Conservation (phyloP, 768 basidiomycete species). For the Leccinum imitatum region DNA sequence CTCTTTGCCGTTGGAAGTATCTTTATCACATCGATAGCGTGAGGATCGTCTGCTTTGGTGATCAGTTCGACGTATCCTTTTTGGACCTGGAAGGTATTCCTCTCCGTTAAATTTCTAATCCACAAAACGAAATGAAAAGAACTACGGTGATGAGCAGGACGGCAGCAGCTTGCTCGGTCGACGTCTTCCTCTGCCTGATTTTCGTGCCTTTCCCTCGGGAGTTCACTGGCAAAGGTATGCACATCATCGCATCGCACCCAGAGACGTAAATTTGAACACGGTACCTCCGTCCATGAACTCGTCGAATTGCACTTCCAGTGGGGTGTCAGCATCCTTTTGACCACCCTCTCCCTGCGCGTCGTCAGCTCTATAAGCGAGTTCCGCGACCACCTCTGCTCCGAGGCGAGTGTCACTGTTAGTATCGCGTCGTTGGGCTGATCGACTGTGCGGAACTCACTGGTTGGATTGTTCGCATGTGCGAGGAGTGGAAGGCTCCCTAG, state of each 20-base stretch:
- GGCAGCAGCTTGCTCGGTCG: constrained; percentile 24
- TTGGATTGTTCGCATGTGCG: constrained; percentile 24
- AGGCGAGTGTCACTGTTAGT: background rate
- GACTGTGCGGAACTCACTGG: constrained; percentile 16
- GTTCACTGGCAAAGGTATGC: constrained; percentile 18
- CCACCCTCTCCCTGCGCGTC: background rate
- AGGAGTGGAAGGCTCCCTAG: constrained; percentile 26
- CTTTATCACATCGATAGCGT: constrained; percentile 21
- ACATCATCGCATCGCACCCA: background rate
- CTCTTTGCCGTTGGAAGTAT: constrained; percentile 26
- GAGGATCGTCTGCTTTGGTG: constrained; percentile 12
- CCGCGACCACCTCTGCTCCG: constrained; percentile 26
- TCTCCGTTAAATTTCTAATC: background rate
- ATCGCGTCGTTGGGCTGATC: background rate
- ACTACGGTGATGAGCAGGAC: constrained; percentile 25
- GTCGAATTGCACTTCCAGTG: constrained; percentile 25
- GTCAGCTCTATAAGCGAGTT: constrained; percentile 27
- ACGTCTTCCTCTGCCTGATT: constrained; percentile 20
- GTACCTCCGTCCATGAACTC: constrained; percentile 31
- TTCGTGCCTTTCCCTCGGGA: constrained; percentile 23
- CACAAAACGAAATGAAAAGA: background rate
- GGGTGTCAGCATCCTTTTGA: constrained; percentile 1
- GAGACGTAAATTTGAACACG: background rate
- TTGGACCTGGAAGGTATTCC: constrained; percentile 19
- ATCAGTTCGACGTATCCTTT: constrained; percentile 26